Conservation (phyloP, 116 monocot species). For the Iris pallida region DNA sequence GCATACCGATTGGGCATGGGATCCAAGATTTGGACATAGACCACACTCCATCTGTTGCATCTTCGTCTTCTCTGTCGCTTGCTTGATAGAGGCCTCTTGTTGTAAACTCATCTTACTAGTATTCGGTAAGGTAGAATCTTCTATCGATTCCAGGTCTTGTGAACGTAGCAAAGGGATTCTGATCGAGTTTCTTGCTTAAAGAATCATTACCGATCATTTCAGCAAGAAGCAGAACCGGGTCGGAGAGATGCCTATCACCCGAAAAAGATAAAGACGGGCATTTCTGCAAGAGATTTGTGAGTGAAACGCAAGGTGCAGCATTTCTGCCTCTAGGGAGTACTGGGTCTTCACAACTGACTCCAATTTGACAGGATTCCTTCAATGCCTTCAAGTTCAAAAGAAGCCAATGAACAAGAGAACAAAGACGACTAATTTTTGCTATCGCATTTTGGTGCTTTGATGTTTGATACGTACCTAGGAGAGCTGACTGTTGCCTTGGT, state of each 20-base stretch:
- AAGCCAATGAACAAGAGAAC: slow-evolving; percentile 58
- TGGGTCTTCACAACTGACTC: slow-evolving; percentile 22
- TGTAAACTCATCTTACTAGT: slow-evolving; percentile 12
- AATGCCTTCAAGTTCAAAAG: slow-evolving; percentile 44
- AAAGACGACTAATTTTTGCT: slow-evolving; percentile 34
- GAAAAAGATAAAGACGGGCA: slow-evolving; percentile 40
- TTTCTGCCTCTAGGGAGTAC: slow-evolving; percentile 16
- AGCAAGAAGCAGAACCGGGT: slow-evolving; percentile 45
- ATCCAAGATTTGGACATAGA: slow-evolving; percentile 60
- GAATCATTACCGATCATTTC: slow-evolving; percentile 36
- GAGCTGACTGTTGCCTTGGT: too few species aligned
- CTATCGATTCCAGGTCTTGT: slow-evolving; percentile 7
- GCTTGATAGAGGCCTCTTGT: slow-evolving; percentile 2
- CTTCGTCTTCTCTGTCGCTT: slow-evolving; percentile 6
- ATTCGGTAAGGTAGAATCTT: slow-evolving; percentile 1
- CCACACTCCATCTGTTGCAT: slow-evolving; percentile 31
- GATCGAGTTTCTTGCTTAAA: slow-evolving; percentile 37
- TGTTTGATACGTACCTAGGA: too few species aligned
- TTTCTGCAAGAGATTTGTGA: slow-evolving; percentile 50
- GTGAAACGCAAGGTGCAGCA: slow-evolving; percentile 34
- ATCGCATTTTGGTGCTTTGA: slow-evolving; percentile 16
- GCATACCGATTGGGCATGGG: slow-evolving; percentile 71
- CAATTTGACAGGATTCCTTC: slow-evolving; percentile 41
- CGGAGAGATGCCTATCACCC: slow-evolving; percentile 47
- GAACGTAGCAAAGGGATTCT: slow-evolving; percentile 31